Evolutionary conservation across 331 rosid species (phyloP).

Genomic region (Malus hybrid): DNA sequence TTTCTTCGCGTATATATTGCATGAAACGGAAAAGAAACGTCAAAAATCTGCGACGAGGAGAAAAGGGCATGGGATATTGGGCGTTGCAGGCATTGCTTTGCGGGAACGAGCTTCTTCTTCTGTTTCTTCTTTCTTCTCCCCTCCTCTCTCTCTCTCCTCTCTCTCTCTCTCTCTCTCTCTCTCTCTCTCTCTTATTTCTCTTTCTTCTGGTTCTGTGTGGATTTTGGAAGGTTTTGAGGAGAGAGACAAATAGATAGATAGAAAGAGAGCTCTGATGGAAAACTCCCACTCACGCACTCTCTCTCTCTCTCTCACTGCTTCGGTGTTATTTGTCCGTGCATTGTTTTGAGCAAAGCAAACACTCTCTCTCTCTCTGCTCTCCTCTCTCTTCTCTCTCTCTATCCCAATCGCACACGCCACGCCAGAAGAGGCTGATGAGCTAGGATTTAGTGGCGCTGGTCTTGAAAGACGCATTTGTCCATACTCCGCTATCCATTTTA

Average conservation of each 20-base stretch:
- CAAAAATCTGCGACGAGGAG: not conserved
- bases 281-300: not conserved
- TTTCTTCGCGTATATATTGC: not conserved
- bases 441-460: not conserved
- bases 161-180: no score
- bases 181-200: no score
- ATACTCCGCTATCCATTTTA: not conserved
- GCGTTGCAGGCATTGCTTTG: constrained; percentile 61
- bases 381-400: not conserved
- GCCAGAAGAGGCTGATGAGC: not conserved
- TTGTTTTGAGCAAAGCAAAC: not conserved
- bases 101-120: constrained; percentile 22
- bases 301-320: constrained; percentile 22
- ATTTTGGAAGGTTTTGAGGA: constrained; percentile 13
- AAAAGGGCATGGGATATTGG: not conserved
- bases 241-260: not conserved
- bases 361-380: not conserved
- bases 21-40: constrained; percentile 16
- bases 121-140: constrained; percentile 14
- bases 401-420: not conserved
- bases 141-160: not conserved
- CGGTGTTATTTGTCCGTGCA: constrained; percentile 32
- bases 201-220: not conserved
- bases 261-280: not conserved
- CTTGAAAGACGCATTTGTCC: not conserved